Base-by-base conservation (phyloP, 768 basidiomycete genomes). In the Amanita pseudoporphyria region DNA sequence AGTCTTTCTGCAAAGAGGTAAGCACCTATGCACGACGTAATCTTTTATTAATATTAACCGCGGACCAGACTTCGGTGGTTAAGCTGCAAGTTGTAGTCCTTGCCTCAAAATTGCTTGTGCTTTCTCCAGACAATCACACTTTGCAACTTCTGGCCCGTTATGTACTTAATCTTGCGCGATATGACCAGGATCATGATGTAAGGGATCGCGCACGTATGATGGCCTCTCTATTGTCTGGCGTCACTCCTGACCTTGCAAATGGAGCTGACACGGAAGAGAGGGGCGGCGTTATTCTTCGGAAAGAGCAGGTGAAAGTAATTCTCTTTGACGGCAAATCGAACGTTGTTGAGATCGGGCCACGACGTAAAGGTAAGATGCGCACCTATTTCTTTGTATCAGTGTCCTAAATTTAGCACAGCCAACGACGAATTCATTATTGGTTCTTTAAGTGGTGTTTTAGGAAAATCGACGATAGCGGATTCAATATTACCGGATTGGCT, bases 191-290 rank as follows among this genome's bases (percentile, higher is more conserved):
- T 58, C 95, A 89, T 64, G 91, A 96, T 58, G 84, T 98, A 30
- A 77, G 96, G 28, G 96, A 98, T 62, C 82, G 94, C 21, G 83
- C 81, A 4, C 77, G 95, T 45, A 84, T 92, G 76, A 63, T 96
- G 22, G 67, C 71, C 14, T 76, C 83, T 5, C 73, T 98, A 12
- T 71, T 95, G 13, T 62, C 68, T 2, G 82, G 87, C 30, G 57
- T 79, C 6, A 60, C 61, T 45, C 58, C 64, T 5, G 51, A 58
- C 19, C 53, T 54, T 19, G 47, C 64, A n/a, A 59, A 66, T 24
- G 68, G 65, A 31, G 70, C 69, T 12, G 64, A 62, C 9, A 12
- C 61, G 14, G 78, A 77, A 49, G 74, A 76, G 33, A 65, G 77
- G 19, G 75, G 78, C 9, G 83, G 90, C 2, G 91, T 96, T 24